These are phyloP conservation scores for Neophaeococcomyces aloes DNA, from an alignment of 2,329 filamentous ascomycete genomes.

Conservation along the genomic window DNA sequence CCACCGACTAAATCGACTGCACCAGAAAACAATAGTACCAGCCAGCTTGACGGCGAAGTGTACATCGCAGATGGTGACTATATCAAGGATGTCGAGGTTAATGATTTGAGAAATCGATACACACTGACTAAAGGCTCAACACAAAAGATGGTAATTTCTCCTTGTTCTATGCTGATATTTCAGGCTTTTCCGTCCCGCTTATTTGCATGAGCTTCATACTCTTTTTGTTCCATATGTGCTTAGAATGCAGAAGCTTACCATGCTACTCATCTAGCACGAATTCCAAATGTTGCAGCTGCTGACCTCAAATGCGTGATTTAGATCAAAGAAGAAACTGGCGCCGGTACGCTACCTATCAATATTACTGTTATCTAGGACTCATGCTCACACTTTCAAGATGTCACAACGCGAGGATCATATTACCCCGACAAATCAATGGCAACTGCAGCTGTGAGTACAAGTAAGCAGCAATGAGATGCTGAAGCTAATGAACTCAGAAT, in stretches of 20 bases:
- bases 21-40: conserved; percentile 38
- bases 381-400: conserved; percentile 71
- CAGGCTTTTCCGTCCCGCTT: conserved; percentile 28
- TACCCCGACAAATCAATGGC: conserved; percentile 98
- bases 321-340: conserved; percentile 99
- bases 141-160: conserved; percentile 97
- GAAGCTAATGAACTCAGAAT: conserved; percentile 46
- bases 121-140: conserved; percentile 92
- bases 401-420: conserved; percentile 93
- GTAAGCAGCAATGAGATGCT: conserved; percentile 6
- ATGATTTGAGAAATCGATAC: conserved; percentile 93
- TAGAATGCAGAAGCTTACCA: conserved; percentile 49
- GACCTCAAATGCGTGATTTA: conserved; percentile 79
- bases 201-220: conserved; percentile 20
- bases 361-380: conserved; percentile 40
- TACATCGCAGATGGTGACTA: conserved; percentile 95
- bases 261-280: conserved; percentile 48
- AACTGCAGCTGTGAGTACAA: conserved; percentile 65
- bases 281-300: conserved; percentile 46
- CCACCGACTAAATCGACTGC: conserved; percentile 37
- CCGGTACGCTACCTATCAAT: conserved; percentile 69
- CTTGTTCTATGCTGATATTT: conserved; percentile 14
- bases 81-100: conserved; percentile 98
- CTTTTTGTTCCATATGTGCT: conserved; percentile 27
- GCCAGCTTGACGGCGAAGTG: conserved; percentile 70